Base-by-base conservation (phyloP, 371 early-diverging fungal genomes). In the Massospora cicadina region DNA sequence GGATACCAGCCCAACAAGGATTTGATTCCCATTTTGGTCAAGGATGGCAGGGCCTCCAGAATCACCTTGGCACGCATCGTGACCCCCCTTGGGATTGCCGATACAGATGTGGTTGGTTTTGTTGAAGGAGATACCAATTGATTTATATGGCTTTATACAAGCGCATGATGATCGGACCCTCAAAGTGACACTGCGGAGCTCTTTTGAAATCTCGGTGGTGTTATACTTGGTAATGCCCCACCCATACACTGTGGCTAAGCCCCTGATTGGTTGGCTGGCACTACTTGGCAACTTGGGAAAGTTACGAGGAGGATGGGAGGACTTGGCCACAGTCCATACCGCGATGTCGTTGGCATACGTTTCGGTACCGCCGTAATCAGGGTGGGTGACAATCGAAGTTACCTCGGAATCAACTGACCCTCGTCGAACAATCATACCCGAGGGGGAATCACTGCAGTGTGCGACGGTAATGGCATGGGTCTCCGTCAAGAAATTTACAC, bases 1-100 rank as follows among this genome's bases (percentile, higher is more conserved):
- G 23, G 57, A 57, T 12, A 57, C 57, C 28, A 57, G 25, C 10
- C 57, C 57, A 2, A 57, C 28, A 5, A 57, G 28, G 26, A 27
- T 5, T 21, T n/a, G 2, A 10, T 2, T 5, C 2, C 28, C 28
- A 21, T n/a, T 57, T 26, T 57, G 23, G 57, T n/a, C 10, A 26
- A 10, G 13, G 17, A 60, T 60, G 13, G 29, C 21, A 3, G 60
- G 60, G 60, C 60, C 60, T 13, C 60, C 60, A 5, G 26, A 26
- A 26, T 60, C 60, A 26, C 28, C 60, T 60, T 60, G 60, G 30
- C 60, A 60, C 2, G 60, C 60, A 28, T 28, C 29, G 7, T 60
- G 17, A 10, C 57, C 57, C 10, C 57, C 57, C 21, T 57, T 21
- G 25, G 26, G 3, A 21, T 57, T 27, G 57, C 57, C 57, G 26